Conservation (phyloP, 2,329 filamentous ascomycete species). For the Sodiomyces alkalinus region DNA sequence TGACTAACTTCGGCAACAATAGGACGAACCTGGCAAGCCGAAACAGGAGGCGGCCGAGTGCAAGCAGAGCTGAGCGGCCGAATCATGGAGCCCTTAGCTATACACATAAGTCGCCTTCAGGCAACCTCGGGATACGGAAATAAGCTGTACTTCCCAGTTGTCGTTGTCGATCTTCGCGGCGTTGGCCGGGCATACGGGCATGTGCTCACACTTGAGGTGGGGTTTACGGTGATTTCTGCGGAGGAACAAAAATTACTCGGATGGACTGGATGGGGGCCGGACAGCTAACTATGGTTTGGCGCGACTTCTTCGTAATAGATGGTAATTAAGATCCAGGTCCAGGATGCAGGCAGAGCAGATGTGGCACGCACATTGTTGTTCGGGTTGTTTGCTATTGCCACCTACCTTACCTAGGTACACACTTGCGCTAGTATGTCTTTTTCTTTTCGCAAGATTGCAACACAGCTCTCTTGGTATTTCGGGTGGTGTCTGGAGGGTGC, state of each 20-base stretch:
- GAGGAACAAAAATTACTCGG: too few relatives aligned
- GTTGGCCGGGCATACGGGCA: too few relatives aligned
- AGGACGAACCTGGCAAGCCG: slow-evolving; percentile 80
- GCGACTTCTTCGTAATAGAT: slow-evolving; percentile 6
- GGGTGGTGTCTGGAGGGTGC: neutral
- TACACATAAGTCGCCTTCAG: too few relatives aligned
- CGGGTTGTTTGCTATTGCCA: too few relatives aligned
- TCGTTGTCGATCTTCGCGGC: too few relatives aligned
- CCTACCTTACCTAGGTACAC: neutral
- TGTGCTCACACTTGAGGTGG: too few relatives aligned
- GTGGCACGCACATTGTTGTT: neutral
- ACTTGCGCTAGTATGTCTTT: neutral
- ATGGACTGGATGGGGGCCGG: too few relatives aligned
- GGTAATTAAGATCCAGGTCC: slow-evolving; percentile 7
- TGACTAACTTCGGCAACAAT: slow-evolving; percentile 1
- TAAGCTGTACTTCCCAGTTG: too few relatives aligned
- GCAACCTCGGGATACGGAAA: too few relatives aligned
- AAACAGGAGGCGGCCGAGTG: slow-evolving; percentile 92
- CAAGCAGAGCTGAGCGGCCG: slow-evolving; percentile 69
- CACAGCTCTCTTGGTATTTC: neutral
- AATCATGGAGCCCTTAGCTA: slow-evolving; percentile 1
- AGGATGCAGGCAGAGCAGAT: neutral
- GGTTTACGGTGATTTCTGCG: too few relatives aligned
- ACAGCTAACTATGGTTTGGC: too few relatives aligned
- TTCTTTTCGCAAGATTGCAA: neutral